phyloP scores from a whole-genome alignment of 2,329 filamentous ascomycete species.

The Coniella lustricola region DNA sequence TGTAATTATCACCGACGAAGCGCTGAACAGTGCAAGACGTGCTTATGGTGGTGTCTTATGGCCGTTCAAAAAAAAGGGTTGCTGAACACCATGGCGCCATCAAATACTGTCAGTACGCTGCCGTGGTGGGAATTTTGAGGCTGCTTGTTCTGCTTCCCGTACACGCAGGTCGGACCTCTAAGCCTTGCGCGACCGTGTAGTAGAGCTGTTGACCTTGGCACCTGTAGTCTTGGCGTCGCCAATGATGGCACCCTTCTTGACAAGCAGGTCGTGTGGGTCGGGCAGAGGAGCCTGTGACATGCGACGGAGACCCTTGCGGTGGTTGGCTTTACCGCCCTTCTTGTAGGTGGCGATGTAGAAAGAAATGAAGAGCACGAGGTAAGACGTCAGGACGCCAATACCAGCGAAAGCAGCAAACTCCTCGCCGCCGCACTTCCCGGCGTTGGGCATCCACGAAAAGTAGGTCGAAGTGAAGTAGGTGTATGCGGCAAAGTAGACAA shows the following conservation, averaged over 20 bases:
- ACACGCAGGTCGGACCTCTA: slow-evolving; percentile 30
- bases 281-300: slow-evolving; percentile 64
- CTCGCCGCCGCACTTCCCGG: slow-evolving; percentile 84
- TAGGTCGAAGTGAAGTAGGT: slow-evolving; percentile 94
- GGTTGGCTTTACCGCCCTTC: slow-evolving; percentile 68
- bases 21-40: background rate
- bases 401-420: slow-evolving; percentile 93
- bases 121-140: background rate
- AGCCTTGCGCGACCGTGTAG: slow-evolving; percentile 65
- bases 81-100: background rate
- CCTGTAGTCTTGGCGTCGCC: slow-evolving; percentile 47
- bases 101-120: background rate
- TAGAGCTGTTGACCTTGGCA: slow-evolving; percentile 51
- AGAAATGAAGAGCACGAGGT: slow-evolving; percentile 95
- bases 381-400: slow-evolving; percentile 86
- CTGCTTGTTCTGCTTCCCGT: background rate
- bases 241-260: slow-evolving; percentile 36
- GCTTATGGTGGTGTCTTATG: background rate
- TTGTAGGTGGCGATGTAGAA: slow-evolving; percentile 98
- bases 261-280: slow-evolving; percentile 71
- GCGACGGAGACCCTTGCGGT: slow-evolving; percentile 66
- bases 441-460: slow-evolving; percentile 76
- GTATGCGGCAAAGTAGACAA: slow-evolving; percentile 99
- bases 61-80: background rate
- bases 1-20: background rate